Evolutionary conservation across 345 rosid species (phyloP).

Genomic region (Acer saccharum): DNA sequence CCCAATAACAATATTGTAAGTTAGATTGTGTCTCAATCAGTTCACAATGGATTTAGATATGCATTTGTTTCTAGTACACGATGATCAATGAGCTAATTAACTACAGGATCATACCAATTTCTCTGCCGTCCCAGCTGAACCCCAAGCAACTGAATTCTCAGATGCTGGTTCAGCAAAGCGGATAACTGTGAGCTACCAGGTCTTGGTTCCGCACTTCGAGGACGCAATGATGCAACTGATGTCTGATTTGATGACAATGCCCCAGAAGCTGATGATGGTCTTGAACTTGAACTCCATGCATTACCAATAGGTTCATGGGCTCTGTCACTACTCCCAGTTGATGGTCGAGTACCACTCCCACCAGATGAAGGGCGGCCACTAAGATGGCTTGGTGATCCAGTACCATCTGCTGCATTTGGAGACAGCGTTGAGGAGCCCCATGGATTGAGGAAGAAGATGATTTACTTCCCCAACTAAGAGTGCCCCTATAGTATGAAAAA

Average conservation of each 20-base stretch:
- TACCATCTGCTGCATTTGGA: conserved; percentile 70
- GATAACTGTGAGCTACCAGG: conserved; percentile 98
- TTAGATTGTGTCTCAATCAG: neutral
- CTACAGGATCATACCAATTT: conserved; percentile 56
- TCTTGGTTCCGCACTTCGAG: conserved; percentile 98
- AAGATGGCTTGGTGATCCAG: conserved; percentile 75
- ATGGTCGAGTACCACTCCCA: conserved; percentile 91
- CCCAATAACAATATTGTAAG: neutral
- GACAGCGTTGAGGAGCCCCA: conserved; percentile 83
- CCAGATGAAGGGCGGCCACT: conserved; percentile 96
- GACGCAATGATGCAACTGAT: conserved; percentile 68
- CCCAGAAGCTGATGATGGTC: conserved; percentile 98
- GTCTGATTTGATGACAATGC: conserved; percentile 71
- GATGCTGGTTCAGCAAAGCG: conserved; percentile 85
- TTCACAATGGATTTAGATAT: neutral
- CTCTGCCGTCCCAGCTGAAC: conserved; percentile 50
- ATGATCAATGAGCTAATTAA: neutral
- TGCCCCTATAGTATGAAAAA: conserved; percentile 58
- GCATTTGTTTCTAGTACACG: neutral
- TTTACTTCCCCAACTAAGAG: conserved; percentile 90
- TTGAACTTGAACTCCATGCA: conserved; percentile 79
- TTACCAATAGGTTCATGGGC: conserved; percentile 55
- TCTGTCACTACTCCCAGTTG: conserved; percentile 89
- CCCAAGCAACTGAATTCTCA: conserved; percentile 71
- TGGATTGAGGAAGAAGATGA: conserved; percentile 76